Evolutionary conservation across 495 filamentous ascomycete species (phyloP).

Genomic region (Podospora pseudoanserina): DNA sequence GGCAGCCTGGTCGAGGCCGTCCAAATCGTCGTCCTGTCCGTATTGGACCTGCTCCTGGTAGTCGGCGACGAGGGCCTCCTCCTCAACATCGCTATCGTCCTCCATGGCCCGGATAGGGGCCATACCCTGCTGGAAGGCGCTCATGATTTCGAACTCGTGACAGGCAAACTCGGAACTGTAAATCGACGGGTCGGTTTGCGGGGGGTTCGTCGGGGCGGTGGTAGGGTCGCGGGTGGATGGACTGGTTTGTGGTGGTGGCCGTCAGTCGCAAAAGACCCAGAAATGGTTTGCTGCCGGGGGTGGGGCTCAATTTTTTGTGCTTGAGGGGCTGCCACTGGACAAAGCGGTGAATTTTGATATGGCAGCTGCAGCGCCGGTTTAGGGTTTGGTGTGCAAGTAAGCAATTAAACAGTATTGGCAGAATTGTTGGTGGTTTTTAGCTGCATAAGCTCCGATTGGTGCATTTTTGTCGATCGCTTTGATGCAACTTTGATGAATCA

Average conservation of each 20-base stretch:
- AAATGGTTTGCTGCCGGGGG: constrained; percentile 29
- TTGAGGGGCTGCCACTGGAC: constrained; percentile 20
- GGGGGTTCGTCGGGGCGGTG: constrained; percentile 12
- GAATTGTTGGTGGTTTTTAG: neutral
- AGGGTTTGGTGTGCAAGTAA: constrained; percentile 29
- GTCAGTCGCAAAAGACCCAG: constrained; percentile 25
- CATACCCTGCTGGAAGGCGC: constrained; percentile 48
- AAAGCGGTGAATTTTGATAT: constrained; percentile 20
- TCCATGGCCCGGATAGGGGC: constrained; percentile 55
- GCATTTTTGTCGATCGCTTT: neutral
- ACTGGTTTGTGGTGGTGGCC: constrained; percentile 24
- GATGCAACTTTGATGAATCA: constrained; percentile 1
- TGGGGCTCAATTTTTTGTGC: constrained; percentile 36
- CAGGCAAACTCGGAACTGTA: neutral
- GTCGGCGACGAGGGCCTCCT: constrained; percentile 90
- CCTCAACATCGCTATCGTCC: constrained; percentile 87
- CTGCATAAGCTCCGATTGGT: constrained; percentile 1
- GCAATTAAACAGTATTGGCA: constrained; percentile 2
- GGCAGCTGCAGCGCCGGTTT: constrained; percentile 19
- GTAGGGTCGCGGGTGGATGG: constrained; percentile 15
- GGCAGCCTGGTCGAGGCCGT: constrained; percentile 64
- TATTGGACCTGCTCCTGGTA: constrained; percentile 93
- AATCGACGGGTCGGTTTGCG: constrained; percentile 8
- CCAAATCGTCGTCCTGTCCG: constrained; percentile 64
- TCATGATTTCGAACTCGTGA: constrained; percentile 37